Percentiles rank a stretch among this genome's conserved stretches.
phyloP scores from a whole-genome alignment of 2,329 filamentous ascomycete species.

The Escovopsis sp. region DNA sequence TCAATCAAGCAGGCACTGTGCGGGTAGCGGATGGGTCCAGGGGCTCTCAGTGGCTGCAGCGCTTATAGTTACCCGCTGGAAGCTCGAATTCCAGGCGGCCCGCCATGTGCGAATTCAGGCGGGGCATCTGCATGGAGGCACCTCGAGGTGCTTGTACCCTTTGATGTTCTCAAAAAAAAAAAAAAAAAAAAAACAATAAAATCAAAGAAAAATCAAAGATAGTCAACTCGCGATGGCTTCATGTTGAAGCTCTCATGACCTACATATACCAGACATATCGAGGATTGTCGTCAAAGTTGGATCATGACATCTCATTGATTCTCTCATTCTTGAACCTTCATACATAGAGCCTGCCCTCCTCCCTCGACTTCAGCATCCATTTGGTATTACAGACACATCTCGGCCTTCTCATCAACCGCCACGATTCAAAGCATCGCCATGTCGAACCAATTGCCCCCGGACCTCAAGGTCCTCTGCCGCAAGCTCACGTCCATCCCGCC shows the following conservation, averaged over 20 bases:
- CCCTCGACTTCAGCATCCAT: too few relatives aligned
- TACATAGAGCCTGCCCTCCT: too few relatives aligned
- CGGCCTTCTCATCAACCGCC: background rate
- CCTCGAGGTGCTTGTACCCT: conserved; percentile 4
- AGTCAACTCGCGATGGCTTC: background rate
- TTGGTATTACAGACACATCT: background rate
- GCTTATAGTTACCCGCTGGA: too few relatives aligned
- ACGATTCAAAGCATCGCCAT: conserved; percentile 7
- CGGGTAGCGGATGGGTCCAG: too few relatives aligned
- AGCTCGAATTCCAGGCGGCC: conserved; percentile 1
- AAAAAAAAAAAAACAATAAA: conserved; percentile 3
- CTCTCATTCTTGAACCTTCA: too few relatives aligned
- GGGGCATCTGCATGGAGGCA: conserved; percentile 2
- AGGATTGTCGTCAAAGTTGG: too few relatives aligned
- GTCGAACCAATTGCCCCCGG: conserved; percentile 31
- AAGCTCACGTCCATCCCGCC: conserved; percentile 57
- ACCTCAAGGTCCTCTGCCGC: conserved; percentile 51
- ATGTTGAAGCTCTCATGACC: too few relatives aligned
- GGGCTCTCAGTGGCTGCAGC: too few relatives aligned
- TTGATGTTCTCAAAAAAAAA: background rate
- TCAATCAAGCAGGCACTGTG: too few relatives aligned
- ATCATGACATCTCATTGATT: too few relatives aligned
- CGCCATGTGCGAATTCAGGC: conserved; percentile 1
- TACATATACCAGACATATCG: too few relatives aligned
- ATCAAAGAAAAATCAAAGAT: conserved; percentile 1